Percentiles rank a stretch among this genome's conserved stretches.
Conservation (phyloP, 495 filamentous ascomycete species). For the Immersiella caudata region DNA sequence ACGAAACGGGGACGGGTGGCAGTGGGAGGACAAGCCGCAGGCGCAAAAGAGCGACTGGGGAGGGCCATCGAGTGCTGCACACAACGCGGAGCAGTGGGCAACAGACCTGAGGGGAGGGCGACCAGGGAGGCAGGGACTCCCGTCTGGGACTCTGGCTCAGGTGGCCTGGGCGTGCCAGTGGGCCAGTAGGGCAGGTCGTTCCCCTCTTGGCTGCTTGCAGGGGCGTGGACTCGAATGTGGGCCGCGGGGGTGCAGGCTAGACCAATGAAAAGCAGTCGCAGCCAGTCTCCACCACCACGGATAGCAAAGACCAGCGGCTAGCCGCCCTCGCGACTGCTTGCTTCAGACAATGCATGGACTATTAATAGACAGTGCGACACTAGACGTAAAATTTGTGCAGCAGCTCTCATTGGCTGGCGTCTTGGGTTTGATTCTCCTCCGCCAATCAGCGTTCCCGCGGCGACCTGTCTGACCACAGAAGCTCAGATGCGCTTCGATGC, state of each 20-base stretch:
- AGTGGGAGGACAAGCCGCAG: constrained; percentile 16
- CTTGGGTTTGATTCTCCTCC: constrained; percentile 11
- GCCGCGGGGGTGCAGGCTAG: constrained; percentile 22
- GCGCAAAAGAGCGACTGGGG: constrained; percentile 4
- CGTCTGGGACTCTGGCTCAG: background rate
- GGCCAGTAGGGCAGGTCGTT: constrained; percentile 21
- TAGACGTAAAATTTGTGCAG: constrained; percentile 31
- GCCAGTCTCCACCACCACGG: constrained; percentile 14
- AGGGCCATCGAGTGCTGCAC: background rate
- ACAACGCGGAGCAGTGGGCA: constrained; percentile 1
- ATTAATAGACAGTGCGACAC: constrained; percentile 38
- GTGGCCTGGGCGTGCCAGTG: constrained; percentile 8
- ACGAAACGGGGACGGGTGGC: constrained; percentile 20
- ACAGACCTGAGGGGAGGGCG: background rate
- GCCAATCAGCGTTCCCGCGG: constrained; percentile 21
- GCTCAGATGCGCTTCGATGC: background rate
- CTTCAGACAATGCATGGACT: constrained; percentile 37
- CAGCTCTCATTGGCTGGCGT: constrained; percentile 29
- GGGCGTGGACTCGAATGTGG: constrained; percentile 30
- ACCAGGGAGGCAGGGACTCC: constrained; percentile 1
- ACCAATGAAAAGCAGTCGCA: constrained; percentile 26
- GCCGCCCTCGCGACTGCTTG: constrained; percentile 33
- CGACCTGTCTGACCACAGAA: constrained; percentile 22
- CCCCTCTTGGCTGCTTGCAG: constrained; percentile 31
- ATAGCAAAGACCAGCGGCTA: constrained; percentile 33